These are phyloP conservation scores for Immersiporthe knoxdaviesiana DNA, from an alignment of 2,329 filamentous ascomycete genomes.

Conservation along the genomic window DNA sequence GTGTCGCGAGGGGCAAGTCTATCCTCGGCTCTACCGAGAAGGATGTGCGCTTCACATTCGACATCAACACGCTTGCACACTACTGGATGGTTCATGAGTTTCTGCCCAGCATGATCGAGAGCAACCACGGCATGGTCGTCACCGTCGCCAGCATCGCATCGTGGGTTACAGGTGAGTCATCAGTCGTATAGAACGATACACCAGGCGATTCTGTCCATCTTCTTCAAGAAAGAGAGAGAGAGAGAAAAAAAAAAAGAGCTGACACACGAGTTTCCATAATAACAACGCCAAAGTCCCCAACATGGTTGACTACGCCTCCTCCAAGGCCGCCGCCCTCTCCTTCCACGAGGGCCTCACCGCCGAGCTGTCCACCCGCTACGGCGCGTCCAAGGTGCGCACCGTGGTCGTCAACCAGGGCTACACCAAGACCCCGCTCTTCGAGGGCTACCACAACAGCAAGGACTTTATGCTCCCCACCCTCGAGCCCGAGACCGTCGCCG, in stretches of 20 bases:
- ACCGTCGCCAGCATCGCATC: constrained; percentile 69
- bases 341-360: constrained; percentile 69
- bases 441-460: constrained; percentile 55
- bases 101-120: constrained; percentile 64
- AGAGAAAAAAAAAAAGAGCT: too few species aligned
- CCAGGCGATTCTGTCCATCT: not conserved
- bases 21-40: constrained; percentile 61
- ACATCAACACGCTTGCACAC: constrained; percentile 70
- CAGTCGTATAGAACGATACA: not conserved
- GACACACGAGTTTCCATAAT: not conserved
- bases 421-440: constrained; percentile 64
- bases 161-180: constrained; percentile 50
- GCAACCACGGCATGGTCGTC: constrained; percentile 73
- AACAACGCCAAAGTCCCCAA: constrained; percentile 47
- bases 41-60: constrained; percentile 69
- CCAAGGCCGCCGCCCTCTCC: constrained; percentile 67
- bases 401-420: constrained; percentile 68
- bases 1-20: constrained; percentile 62
- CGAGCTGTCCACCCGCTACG: constrained; percentile 63
- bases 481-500: constrained; percentile 65
- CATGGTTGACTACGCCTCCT: constrained; percentile 69
- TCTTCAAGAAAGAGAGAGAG: too few species aligned
- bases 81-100: constrained; percentile 70
- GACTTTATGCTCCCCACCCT: constrained; percentile 58
- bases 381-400: constrained; percentile 66